Evolutionary conservation across 1,284 basidiomycete species (phyloP), one percentile per base, ranked within the genome.

Genomic region (Cerioporus squamosus): DNA sequence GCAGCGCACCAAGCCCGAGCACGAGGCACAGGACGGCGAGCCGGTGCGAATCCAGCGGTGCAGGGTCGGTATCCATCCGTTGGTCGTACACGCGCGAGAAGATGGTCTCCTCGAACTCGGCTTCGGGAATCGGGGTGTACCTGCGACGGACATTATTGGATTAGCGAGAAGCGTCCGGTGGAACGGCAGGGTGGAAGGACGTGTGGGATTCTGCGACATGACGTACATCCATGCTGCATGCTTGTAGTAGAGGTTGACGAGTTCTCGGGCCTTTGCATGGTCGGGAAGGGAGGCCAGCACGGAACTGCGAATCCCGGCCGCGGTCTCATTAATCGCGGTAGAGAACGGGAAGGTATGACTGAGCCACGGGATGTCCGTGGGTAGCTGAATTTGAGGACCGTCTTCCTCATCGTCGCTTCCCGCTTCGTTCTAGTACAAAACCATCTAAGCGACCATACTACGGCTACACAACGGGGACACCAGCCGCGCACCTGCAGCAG

Each of bases 171-270:
- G 43, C 59, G 46, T 58, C 57, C 58, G 42, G 53, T 49, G 58
- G 36, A 57, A 55, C 45, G 48, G 40, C 49, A 51, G 56, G 45
- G 44, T 63, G 56, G 49, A 52, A 26, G 44, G 52, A 18, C 15
- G 43, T 18, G 12, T 14, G 29, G 51, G 45, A 20, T 47, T 22
- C 20, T 43, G 36, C 48, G 47, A 44, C 39, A 43, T 67, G 62
- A 81, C 84, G 62, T 70, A 86, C 86, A 88, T 85, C 85, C 86
- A 89, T 56, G 84, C 83, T 58, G 84, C 85, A 68, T 87, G 82
- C 65, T 79, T 79, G 70, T 80, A 89, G 72, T 89, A 89, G 26
- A 79, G 74, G 40, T 79, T 75, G 54, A 76, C 75, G 45, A 85
- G 72, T 24, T 70, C 72, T 62, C 74, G 75, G 2, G 85, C 83